Percentiles rank a stretch among this genome's conserved stretches.
phyloP scores from a whole-genome alignment of 345 rosid species.

The Acer campestre region DNA sequence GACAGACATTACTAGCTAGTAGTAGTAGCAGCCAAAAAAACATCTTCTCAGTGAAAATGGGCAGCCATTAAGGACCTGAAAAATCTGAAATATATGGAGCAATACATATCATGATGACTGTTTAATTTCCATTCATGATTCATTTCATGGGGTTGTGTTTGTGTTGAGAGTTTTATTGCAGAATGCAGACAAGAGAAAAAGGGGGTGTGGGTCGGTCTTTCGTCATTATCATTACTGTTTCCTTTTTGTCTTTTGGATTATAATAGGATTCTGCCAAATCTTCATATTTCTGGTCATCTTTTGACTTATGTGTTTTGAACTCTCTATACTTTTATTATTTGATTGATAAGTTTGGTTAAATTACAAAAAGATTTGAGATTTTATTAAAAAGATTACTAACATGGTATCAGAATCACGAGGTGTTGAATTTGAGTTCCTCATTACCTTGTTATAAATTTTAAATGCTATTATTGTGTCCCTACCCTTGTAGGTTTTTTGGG shows the following conservation, averaged over 20 bases:
- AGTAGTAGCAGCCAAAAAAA: slow-evolving; percentile 6
- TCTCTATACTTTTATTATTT: too few relatives aligned
- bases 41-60: slow-evolving; percentile 25
- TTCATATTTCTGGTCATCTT: not conserved
- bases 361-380: too few relatives aligned
- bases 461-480: too few relatives aligned
- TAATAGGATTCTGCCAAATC: not conserved
- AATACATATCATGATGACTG: slow-evolving; percentile 2
- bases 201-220: slow-evolving; percentile 25
- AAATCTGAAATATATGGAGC: not conserved
- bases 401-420: too few relatives aligned
- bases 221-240: not conserved
- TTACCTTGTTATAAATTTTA: too few relatives aligned
- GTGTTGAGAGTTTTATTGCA: slow-evolving; percentile 13
- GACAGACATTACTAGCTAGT: not conserved
- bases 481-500: too few relatives aligned
- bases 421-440: too few relatives aligned
- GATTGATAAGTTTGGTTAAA: too few relatives aligned
- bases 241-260: not conserved
- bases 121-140: slow-evolving; percentile 9
- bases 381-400: too few relatives aligned
- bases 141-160: not conserved
- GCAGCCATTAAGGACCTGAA: slow-evolving; percentile 21
- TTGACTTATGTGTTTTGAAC: not conserved
- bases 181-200: slow-evolving; percentile 38